Conservation (phyloP, 805 yeast species). For the Tetrapisispora arboricola region DNA sequence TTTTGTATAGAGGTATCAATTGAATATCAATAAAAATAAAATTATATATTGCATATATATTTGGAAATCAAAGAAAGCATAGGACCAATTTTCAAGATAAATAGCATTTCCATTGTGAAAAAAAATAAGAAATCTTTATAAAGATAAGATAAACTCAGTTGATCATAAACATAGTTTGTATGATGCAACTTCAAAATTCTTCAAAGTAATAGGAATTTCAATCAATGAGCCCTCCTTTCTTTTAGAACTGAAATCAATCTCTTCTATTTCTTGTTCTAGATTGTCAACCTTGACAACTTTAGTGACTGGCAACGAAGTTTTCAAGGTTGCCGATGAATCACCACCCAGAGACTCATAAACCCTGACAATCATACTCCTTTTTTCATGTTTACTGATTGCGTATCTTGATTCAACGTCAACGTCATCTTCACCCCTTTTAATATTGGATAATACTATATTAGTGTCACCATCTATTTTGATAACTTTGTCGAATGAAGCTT, state of each 20-base stretch:
- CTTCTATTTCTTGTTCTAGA: constrained; percentile 41
- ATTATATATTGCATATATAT: too few relatives aligned
- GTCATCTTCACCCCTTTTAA: constrained; percentile 88
- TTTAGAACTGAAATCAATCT: constrained; percentile 33
- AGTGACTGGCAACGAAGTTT: constrained; percentile 36
- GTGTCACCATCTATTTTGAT: constrained; percentile 38
- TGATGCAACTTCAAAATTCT: constrained; percentile 70
- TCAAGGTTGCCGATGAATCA: constrained; percentile 41
- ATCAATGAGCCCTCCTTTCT: constrained; percentile 4
- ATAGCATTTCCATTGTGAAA: too few relatives aligned
- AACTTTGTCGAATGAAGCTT: constrained; percentile 21
- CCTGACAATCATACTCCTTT: constrained; percentile 53
- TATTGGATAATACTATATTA: constrained; percentile 57
- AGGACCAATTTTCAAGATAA: too few relatives aligned
- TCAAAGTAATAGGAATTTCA: constrained; percentile 39
- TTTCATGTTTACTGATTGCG: constrained; percentile 35
- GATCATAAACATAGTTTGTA: constrained; percentile 24
- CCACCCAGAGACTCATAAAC: constrained; percentile 90
- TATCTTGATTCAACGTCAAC: constrained; percentile 38
- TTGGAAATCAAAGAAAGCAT: too few relatives aligned
- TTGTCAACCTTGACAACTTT: constrained; percentile 47
- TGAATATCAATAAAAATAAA: too few relatives aligned
- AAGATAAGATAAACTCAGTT: too few relatives aligned
- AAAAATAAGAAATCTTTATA: too few relatives aligned
- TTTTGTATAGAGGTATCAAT: too few relatives aligned